Evolutionary conservation across 306 rosid species (phyloP).

Genomic region (Pterocarpus santalinus): DNA sequence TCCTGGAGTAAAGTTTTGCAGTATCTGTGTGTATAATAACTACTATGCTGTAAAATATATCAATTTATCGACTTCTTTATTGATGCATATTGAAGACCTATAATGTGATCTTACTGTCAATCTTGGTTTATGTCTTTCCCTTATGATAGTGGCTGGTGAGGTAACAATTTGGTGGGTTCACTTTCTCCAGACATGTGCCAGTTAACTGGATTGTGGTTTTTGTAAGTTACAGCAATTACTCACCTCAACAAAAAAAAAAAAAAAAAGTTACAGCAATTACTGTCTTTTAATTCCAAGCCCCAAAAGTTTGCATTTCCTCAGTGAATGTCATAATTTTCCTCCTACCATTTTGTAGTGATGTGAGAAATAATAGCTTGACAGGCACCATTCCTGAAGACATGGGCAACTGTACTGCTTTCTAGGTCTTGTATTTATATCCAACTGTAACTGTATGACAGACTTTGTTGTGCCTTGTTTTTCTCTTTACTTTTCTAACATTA

Average conservation of each 20-base stretch:
- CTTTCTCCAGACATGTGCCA: conserved; percentile 97
- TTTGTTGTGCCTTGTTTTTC: neutral
- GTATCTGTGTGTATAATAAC: conserved; percentile 77
- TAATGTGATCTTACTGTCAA: neutral
- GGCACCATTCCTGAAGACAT: conserved; percentile 88
- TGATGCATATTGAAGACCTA: neutral
- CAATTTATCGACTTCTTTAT: neutral
- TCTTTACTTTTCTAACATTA: conserved; percentile 24
- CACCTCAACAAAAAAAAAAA: no score
- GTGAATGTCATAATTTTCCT: neutral
- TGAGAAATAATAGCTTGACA: conserved; percentile 89
- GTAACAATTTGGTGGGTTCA: conserved; percentile 87
- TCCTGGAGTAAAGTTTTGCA: conserved; percentile 99
- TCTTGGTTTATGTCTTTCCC: neutral
- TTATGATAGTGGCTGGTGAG: conserved; percentile 79
- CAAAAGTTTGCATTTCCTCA: neutral
- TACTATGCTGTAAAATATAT: neutral
- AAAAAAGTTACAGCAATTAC: no score
- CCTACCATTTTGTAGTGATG: conserved; percentile 67
- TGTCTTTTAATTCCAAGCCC: neutral
- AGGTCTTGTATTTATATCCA: conserved; percentile 87
- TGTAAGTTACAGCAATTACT: conserved; percentile 68
- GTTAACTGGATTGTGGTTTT: conserved; percentile 94
- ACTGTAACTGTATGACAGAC: conserved; percentile 1
- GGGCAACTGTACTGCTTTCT: conserved; percentile 96